These are phyloP conservation scores for Gastrolobium bilobum DNA, from an alignment of 306 rosid species.

Conservation along the genomic window DNA sequence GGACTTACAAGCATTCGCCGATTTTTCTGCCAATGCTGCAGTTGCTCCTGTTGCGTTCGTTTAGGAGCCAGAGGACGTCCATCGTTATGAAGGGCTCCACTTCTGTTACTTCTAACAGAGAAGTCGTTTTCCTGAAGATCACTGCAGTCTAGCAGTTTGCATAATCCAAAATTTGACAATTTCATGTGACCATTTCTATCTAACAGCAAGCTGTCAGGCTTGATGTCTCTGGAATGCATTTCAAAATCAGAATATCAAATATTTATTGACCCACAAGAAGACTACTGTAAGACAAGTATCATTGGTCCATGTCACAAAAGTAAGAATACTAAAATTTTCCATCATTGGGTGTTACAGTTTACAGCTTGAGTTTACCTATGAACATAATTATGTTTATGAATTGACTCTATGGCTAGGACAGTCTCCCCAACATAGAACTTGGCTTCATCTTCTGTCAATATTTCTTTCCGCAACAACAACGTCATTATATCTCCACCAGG, in stretches of 20 bases:
- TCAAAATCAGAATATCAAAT: constrained; percentile 39
- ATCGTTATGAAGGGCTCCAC: constrained; percentile 94
- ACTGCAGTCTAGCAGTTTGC: constrained; percentile 84
- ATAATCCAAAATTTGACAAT: constrained; percentile 92
- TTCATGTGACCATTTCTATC: constrained; percentile 86
- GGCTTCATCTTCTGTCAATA: constrained; percentile 80
- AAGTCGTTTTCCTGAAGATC: constrained; percentile 93
- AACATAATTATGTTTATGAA: constrained; percentile 87
- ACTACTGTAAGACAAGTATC: constrained; percentile 20
- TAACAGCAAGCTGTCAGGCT: constrained; percentile 89
- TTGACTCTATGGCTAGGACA: constrained; percentile 90
- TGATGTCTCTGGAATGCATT: constrained; percentile 76
- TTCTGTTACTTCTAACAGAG: constrained; percentile 73
- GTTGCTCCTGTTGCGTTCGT: constrained; percentile 81
- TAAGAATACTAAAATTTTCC: constrained; percentile 20
- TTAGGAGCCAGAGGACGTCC: constrained; percentile 65
- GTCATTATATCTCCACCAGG: constrained; percentile 99
- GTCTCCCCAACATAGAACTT: constrained; percentile 89
- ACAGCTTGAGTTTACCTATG: constrained; percentile 68
- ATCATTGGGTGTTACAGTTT: constrained; percentile 13
- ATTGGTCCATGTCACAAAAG: constrained; percentile 14
- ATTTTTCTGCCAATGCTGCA: constrained; percentile 86
- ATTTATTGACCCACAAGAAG: constrained; percentile 40
- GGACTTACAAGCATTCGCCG: constrained; percentile 79
- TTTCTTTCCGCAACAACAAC: constrained; percentile 86